Evolutionary conservation across 805 yeast species (phyloP).

Genomic region (Candida morakotiae): DNA sequence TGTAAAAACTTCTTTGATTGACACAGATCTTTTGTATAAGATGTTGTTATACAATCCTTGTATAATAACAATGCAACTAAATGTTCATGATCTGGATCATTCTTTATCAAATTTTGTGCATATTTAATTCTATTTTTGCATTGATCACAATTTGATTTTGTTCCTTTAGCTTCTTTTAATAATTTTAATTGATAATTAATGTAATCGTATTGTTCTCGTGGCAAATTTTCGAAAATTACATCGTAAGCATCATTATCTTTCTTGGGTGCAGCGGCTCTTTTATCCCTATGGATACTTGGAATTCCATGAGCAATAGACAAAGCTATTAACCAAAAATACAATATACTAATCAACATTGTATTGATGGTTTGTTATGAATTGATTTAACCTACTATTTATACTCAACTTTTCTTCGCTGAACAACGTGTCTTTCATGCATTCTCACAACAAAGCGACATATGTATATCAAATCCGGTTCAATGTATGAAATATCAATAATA

Average conservation of each 20-base stretch:
- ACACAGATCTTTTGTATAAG: constrained; percentile 26
- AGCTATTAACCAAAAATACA: neutral
- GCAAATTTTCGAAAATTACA: constrained; percentile 18
- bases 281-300: neutral
- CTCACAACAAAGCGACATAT: too few relatives aligned
- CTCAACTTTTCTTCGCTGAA: too few relatives aligned
- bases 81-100: constrained; percentile 28
- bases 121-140: constrained; percentile 33
- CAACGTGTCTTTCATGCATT: too few relatives aligned
- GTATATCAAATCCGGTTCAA: too few relatives aligned
- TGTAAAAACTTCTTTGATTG: constrained; percentile 31
- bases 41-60: constrained; percentile 27
- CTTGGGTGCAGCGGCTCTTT: neutral
- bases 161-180: constrained; percentile 26
- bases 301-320: neutral
- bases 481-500: too few relatives aligned
- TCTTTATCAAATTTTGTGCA: constrained; percentile 21
- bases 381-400: too few relatives aligned
- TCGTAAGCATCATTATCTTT: constrained; percentile 10
- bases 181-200: constrained; percentile 21
- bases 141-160: constrained; percentile 21
- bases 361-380: too few relatives aligned
- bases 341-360: neutral
- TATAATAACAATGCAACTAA: constrained; percentile 31
- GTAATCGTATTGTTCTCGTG: constrained; percentile 22